These are phyloP conservation scores for Metarhizium rileyi DNA, from an alignment of 2,329 filamentous ascomycete genomes.

Conservation along the genomic window DNA sequence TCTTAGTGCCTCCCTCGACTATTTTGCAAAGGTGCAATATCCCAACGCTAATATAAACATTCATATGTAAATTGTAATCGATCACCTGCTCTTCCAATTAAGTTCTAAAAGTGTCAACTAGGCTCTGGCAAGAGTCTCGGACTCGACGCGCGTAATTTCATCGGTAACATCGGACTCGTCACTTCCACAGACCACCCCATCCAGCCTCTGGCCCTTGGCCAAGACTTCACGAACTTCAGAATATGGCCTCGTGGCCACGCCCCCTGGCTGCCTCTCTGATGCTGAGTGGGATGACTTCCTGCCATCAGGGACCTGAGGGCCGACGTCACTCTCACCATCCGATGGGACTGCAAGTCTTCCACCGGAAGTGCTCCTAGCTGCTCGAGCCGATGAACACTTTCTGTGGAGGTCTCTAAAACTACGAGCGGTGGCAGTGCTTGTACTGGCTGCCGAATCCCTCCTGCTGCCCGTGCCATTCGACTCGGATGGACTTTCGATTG, in stretches of 20 bases:
- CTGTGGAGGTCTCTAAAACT: constrained; percentile 55
- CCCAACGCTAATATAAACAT: constrained; percentile 11
- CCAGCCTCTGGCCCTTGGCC: neutral
- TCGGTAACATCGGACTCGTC: constrained; percentile 4
- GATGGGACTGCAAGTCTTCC: constrained; percentile 38
- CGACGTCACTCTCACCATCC: constrained; percentile 51
- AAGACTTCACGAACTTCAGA: neutral
- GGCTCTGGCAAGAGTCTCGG: constrained; percentile 22
- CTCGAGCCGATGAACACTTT: constrained; percentile 46
- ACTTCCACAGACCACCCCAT: neutral
- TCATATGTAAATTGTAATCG: constrained; percentile 16
- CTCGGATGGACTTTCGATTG: constrained; percentile 34
- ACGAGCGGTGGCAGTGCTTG: constrained; percentile 55
- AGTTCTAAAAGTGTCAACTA: constrained; percentile 11
- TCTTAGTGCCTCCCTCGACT: neutral
- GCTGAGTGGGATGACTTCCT: constrained; percentile 45
- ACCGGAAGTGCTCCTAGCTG: constrained; percentile 30
- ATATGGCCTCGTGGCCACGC: neutral
- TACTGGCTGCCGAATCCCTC: constrained; percentile 52
- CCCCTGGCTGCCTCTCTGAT: constrained; percentile 26
- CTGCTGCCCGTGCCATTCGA: constrained; percentile 36
- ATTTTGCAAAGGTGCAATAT: neutral
- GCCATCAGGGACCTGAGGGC: constrained; percentile 50
- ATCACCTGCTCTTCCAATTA: constrained; percentile 8
- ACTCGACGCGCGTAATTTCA: constrained; percentile 15